These are phyloP conservation scores for Colletotrichum siamense DNA, from an alignment of 2,329 filamentous ascomycete species.

Conservation along the genomic window DNA sequence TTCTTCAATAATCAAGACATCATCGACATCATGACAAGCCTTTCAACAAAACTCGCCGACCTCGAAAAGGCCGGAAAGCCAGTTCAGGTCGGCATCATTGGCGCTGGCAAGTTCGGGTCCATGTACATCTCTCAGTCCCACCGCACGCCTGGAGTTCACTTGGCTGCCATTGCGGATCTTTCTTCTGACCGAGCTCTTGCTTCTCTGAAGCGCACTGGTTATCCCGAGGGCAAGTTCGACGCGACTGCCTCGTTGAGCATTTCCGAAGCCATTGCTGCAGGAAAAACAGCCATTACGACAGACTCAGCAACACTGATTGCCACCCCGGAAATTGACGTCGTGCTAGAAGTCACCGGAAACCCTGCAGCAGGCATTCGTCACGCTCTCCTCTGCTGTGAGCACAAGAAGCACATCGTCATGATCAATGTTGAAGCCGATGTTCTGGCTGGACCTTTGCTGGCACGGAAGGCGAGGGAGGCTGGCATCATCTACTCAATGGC, in stretches of 20 bases:
- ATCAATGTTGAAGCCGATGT: constrained; percentile 52
- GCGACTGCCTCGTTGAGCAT: constrained; percentile 42
- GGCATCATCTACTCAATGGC: constrained; percentile 54
- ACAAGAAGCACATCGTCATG: constrained; percentile 55
- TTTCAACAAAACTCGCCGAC: constrained; percentile 45
- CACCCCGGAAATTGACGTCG: neutral
- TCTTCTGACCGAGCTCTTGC: constrained; percentile 43
- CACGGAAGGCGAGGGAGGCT: constrained; percentile 45
- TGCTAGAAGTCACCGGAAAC: neutral
- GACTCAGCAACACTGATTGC: neutral
- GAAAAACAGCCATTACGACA: neutral
- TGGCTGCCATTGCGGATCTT: constrained; percentile 49
- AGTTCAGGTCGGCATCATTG: constrained; percentile 48
- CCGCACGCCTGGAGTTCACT: constrained; percentile 44
- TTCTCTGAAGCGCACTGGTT: constrained; percentile 45
- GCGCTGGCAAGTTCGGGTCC: constrained; percentile 51
- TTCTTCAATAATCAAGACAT: accelerated
- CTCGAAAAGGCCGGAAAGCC: constrained; percentile 42
- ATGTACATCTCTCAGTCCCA: constrained; percentile 53
- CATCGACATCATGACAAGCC: constrained; percentile 36
- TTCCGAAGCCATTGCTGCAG: constrained; percentile 26
- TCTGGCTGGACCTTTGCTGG: constrained; percentile 44
- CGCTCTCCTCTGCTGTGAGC: constrained; percentile 47
- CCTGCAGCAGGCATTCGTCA: constrained; percentile 26
- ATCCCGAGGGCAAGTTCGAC: constrained; percentile 43